Conservation (phyloP, 345 rosid genomes). For the Eucalyptus lansdowneana region DNA sequence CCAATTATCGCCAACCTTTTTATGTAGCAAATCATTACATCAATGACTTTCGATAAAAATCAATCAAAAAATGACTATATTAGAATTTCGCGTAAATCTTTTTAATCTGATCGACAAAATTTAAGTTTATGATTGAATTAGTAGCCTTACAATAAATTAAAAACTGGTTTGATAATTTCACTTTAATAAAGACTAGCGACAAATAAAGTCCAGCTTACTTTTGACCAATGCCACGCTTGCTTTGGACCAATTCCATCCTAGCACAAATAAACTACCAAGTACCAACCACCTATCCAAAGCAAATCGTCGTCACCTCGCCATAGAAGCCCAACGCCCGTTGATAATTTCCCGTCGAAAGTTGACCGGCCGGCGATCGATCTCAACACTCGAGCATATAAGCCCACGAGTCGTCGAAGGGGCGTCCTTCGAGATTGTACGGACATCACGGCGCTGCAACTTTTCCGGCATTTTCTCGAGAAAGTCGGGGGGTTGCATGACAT, state of each 20-base stretch:
- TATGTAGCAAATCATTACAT: neutral
- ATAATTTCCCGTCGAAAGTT: neutral
- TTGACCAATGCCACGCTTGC: neutral
- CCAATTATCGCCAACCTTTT: rapidly evolving
- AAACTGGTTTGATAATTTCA: neutral
- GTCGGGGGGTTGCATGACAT: neutral
- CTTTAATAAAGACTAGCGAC: neutral
- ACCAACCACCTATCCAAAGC: neutral
- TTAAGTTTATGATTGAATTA: neutral
- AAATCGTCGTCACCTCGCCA: neutral
- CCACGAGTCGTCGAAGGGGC: neutral
- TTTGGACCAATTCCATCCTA: neutral
- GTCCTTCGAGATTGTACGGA: neutral
- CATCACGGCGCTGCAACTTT: neutral
- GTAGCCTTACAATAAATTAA: neutral
- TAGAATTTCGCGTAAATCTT: rapidly evolving
- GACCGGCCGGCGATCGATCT: neutral
- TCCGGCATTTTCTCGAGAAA: neutral
- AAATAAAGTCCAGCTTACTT: neutral
- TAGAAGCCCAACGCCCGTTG: neutral
- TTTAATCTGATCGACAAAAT: neutral
- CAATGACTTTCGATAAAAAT: rapidly evolving
- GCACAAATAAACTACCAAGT: neutral
- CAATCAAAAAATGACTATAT: rapidly evolving
- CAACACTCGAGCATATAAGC: neutral